Percentiles rank a stretch among this genome's conserved stretches.
Evolutionary conservation across 1,139 yeast genomes (phyloP).

Genomic region (Yamadazyma atmosphaerica): DNA sequence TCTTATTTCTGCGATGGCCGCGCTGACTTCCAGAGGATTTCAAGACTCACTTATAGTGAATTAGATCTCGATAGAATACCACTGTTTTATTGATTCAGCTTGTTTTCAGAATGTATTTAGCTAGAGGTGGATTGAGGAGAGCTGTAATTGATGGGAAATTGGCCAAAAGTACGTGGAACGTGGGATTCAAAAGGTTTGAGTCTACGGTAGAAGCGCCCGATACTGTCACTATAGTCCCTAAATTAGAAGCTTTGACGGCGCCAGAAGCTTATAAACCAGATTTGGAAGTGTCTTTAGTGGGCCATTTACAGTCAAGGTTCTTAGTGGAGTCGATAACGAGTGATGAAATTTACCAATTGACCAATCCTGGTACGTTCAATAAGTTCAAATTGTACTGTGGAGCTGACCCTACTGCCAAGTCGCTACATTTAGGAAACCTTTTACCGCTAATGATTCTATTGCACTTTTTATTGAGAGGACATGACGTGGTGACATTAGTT

Average conservation of each 20-base stretch:
- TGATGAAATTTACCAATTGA: slow-evolving; percentile 44
- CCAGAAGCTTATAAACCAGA: slow-evolving; percentile 30
- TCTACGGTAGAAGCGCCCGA: slow-evolving; percentile 10
- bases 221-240: slow-evolving; percentile 35
- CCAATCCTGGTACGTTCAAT: slow-evolving; percentile 30
- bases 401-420: slow-evolving; percentile 92
- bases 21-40: too few species aligned
- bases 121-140: too few species aligned
- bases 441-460: slow-evolving; percentile 82
- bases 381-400: slow-evolving; percentile 78
- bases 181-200: neutral
- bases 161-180: neutral
- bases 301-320: slow-evolving; percentile 46
- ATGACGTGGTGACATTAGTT: slow-evolving; percentile 74
- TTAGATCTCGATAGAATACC: too few species aligned
- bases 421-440: slow-evolving; percentile 88
- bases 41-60: too few species aligned
- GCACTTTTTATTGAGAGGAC: slow-evolving; percentile 85
- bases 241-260: slow-evolving; percentile 28
- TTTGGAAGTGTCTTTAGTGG: slow-evolving; percentile 38
- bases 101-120: neutral
- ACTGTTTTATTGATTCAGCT: too few species aligned
- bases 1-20: too few species aligned
- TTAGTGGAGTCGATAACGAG: slow-evolving; percentile 50
- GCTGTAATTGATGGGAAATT: too few species aligned